Evolutionary conservation across 2,329 filamentous ascomycete species (phyloP).

Genomic region (Aotearoamyces nothofagi): DNA sequence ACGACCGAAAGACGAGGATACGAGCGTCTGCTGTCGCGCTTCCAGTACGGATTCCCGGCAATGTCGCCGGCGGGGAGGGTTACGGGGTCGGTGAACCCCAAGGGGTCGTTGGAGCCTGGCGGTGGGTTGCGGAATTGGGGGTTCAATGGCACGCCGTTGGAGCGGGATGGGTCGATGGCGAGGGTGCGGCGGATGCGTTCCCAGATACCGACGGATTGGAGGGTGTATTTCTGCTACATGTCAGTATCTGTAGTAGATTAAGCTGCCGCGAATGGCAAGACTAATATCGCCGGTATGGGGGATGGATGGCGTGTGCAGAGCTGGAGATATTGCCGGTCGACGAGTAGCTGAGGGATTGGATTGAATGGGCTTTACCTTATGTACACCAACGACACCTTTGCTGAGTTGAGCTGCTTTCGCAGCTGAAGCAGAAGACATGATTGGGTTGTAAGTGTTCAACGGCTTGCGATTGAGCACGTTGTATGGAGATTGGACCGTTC

Average conservation of each 20-base stretch:
- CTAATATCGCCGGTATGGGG: too few species aligned
- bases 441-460: too few species aligned
- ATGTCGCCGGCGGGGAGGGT: slow-evolving; percentile 75
- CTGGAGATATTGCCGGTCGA: slow-evolving; percentile 4
- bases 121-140: slow-evolving; percentile 80
- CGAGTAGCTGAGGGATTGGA: slow-evolving; percentile 7
- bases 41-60: slow-evolving; percentile 91
- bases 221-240: slow-evolving; percentile 70
- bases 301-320: slow-evolving; percentile 1
- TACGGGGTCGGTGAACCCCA: slow-evolving; percentile 65
- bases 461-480: too few species aligned
- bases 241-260: slow-evolving; percentile 1
- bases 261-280: slow-evolving; percentile 1
- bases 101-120: slow-evolving; percentile 57
- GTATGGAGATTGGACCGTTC: too few species aligned
- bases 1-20: slow-evolving; percentile 74
- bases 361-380: slow-evolving; percentile 32
- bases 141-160: slow-evolving; percentile 85
- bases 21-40: slow-evolving; percentile 70
- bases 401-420: slow-evolving; percentile 43
- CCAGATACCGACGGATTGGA: slow-evolving; percentile 83
- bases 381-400: slow-evolving; percentile 37
- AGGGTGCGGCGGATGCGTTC: slow-evolving; percentile 64
- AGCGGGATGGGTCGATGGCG: slow-evolving; percentile 75
- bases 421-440: slow-evolving; percentile 33